These are phyloP conservation scores for Fabrea salina DNA, from an alignment of 169 alveolate species.

Conservation along the genomic window DNA sequence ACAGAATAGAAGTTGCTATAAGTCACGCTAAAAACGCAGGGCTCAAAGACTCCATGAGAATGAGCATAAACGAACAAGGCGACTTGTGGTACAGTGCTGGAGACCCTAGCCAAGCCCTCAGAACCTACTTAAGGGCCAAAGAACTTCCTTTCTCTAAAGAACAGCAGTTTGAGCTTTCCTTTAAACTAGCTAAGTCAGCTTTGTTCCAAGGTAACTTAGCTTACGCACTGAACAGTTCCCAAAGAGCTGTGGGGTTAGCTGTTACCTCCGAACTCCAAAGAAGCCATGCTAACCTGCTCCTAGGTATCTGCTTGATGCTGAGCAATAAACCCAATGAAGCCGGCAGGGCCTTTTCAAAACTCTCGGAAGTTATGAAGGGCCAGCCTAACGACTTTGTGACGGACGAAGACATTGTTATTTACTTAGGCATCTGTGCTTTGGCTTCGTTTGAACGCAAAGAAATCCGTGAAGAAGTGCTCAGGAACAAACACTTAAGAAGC, in stretches of 20 bases:
- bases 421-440: not conserved
- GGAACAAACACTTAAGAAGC: not conserved
- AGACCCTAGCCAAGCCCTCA: not conserved
- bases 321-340: not conserved
- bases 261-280: not conserved
- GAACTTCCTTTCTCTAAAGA: not conserved
- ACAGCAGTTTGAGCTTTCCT: slow-evolving; percentile 9
- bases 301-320: not conserved
- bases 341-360: not conserved
- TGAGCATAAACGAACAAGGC: slow-evolving; percentile 3
- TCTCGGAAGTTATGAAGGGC: not conserved
- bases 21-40: slow-evolving; percentile 22
- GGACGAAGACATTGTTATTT: not conserved
- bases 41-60: slow-evolving; percentile 10
- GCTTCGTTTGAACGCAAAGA: slow-evolving; percentile 3
- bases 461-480: not conserved
- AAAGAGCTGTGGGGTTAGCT: not conserved
- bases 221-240: not conserved
- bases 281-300: not conserved
- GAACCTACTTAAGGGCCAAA: not conserved
- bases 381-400: not conserved
- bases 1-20: not conserved
- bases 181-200: not conserved
- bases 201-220: not conserved
- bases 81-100: not conserved